These are phyloP conservation scores for Hordeum marinum DNA, from an alignment of 176 grass and related monocot species.

Conservation along the genomic window DNA sequence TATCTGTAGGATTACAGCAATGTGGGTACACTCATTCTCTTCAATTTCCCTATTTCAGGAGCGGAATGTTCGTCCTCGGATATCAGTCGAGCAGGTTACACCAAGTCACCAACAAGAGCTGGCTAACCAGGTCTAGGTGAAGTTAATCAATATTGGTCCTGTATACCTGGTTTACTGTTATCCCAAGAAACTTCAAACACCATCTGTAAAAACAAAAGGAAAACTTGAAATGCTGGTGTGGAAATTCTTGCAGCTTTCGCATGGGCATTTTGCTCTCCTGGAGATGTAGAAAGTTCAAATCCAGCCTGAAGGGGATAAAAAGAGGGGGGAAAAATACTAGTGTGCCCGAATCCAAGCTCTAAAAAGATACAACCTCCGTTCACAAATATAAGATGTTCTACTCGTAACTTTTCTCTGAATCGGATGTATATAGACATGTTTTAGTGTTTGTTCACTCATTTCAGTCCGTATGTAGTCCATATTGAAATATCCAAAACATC, in stretches of 20 bases:
- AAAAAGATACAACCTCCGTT: no score
- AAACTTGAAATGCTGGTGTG: neutral
- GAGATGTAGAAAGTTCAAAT: neutral
- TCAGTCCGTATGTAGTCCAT: no score
- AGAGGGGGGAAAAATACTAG: neutral
- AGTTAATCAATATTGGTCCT: neutral
- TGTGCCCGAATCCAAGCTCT: neutral
- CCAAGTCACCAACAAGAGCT: neutral
- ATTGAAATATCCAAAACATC: no score
- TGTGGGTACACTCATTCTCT: constrained; percentile 4
- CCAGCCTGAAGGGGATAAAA: neutral
- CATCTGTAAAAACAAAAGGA: neutral
- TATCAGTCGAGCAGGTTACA: constrained; percentile 23
- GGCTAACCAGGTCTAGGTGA: constrained; percentile 16
- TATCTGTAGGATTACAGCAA: neutral
- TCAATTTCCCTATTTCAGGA: constrained; percentile 28
- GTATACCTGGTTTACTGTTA: neutral
- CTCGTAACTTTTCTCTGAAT: no score
- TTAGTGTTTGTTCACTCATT: no score
- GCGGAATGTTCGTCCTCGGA: constrained; percentile 19
- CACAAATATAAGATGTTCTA: no score
- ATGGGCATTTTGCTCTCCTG: neutral
- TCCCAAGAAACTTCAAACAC: neutral
- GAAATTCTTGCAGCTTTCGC: neutral
- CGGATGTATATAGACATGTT: no score